Evolutionary conservation across 2,329 filamentous ascomycete genomes (phyloP).

Genomic region (Trichoderma citrinoviride): DNA sequence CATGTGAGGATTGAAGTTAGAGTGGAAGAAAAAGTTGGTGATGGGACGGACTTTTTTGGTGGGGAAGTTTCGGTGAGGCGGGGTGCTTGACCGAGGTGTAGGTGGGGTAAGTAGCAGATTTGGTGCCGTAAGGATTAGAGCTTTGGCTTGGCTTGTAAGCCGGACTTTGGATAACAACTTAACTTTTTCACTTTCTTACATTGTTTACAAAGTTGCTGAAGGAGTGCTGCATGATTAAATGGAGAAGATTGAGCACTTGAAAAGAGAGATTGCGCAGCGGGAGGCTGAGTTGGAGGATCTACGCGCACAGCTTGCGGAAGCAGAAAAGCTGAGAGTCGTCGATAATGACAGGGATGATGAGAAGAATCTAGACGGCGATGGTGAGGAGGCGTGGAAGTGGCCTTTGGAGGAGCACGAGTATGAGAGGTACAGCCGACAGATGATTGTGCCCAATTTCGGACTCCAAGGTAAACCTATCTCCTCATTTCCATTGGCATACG

Average conservation of each 20-base stretch:
- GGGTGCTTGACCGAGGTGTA: slow-evolving; percentile 17
- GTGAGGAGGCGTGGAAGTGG: slow-evolving; percentile 56
- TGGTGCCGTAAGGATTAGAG: background rate
- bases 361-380: slow-evolving; percentile 36
- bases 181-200: background rate
- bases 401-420: slow-evolving; percentile 73
- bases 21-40: background rate
- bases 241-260: slow-evolving; percentile 43
- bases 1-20: background rate
- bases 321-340: slow-evolving; percentile 25
- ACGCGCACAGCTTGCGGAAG: slow-evolving; percentile 43
- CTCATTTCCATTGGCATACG: no score
- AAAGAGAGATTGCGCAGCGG: slow-evolving; percentile 45
- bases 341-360: slow-evolving; percentile 11
- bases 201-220: background rate
- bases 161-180: background rate
- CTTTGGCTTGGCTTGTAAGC: background rate
- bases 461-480: slow-evolving; percentile 58
- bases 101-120: slow-evolving; percentile 5
- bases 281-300: slow-evolving; percentile 49
- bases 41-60: slow-evolving; percentile 8
- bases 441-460: slow-evolving; percentile 82
- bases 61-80: slow-evolving; percentile 20
- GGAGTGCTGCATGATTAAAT: no score
- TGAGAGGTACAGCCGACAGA: slow-evolving; percentile 81